phyloP scores from a whole-genome alignment of 352 stramenopile genomes.

The Halophytophthora batemanensis region DNA sequence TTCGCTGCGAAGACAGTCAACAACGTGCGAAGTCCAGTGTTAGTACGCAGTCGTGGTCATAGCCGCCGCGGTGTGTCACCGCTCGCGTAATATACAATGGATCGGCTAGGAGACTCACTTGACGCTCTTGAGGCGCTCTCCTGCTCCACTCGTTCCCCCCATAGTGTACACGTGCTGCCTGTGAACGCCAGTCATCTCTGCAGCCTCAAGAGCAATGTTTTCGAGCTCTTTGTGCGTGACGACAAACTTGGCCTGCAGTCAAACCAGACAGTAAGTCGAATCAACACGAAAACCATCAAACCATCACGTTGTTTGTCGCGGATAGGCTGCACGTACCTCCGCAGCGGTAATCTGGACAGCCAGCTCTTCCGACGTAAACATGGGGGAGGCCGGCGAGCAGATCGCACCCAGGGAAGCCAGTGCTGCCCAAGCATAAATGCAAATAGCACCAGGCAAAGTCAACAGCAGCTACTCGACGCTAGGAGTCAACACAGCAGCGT shows the following conservation, averaged over 20 bases:
- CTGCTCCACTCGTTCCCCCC: slow-evolving; percentile 16
- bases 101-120: slow-evolving; percentile 30
- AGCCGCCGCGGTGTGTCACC: slow-evolving; percentile 23
- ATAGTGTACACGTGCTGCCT: slow-evolving; percentile 51
- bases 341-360: slow-evolving; percentile 38
- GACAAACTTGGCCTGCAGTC: slow-evolving; percentile 38
- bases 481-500: slow-evolving; percentile 3
- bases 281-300: neutral
- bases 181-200: slow-evolving; percentile 21
- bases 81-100: neutral
- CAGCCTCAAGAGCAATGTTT: slow-evolving; percentile 44
- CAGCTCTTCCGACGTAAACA: slow-evolving; percentile 51
- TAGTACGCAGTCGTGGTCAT: slow-evolving; percentile 10
- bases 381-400: slow-evolving; percentile 55
- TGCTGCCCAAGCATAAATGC: slow-evolving; percentile 16
- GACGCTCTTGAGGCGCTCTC: slow-evolving; percentile 38
- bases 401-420: slow-evolving; percentile 47
- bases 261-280: neutral
- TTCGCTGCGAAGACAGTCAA: slow-evolving; percentile 31
- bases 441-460: neutral
- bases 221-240: slow-evolving; percentile 55
- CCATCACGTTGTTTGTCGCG: no score
- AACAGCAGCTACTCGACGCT: neutral
- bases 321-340: slow-evolving; percentile 21
- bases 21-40: neutral